Percentiles rank a stretch among this genome's conserved stretches.
Evolutionary conservation across 306 rosid genomes (phyloP).

Genomic region (Gastrolobium bilobum): DNA sequence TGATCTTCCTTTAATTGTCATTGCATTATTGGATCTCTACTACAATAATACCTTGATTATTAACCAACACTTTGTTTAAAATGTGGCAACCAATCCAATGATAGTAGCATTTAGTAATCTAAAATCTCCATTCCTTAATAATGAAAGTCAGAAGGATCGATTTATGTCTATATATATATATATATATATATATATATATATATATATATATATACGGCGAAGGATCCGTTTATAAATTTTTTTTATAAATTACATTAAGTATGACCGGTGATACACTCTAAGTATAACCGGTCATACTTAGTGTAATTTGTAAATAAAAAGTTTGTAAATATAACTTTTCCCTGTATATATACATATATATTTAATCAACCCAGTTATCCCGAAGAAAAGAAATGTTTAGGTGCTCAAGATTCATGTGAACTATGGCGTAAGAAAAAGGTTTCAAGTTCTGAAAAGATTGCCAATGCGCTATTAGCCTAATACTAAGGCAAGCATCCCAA

Average conservation of each 20-base stretch:
- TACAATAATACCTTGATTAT: not conserved
- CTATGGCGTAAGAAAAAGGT: not conserved
- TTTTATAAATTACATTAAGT: no score
- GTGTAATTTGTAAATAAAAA: no score
- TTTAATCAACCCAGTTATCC: not conserved
- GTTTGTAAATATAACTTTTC: no score
- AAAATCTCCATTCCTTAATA: not conserved
- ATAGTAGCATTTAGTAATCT: not conserved
- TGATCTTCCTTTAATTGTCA: not conserved
- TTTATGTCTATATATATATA: not conserved
- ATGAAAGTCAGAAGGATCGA: not conserved
- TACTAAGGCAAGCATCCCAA: conserved; percentile 29
- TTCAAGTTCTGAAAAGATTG: not conserved
- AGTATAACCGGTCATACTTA: no score
- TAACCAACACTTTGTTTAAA: not conserved
- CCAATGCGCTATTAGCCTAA: not conserved
- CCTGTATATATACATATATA: not conserved
- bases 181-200: not conserved
- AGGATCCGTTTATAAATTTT: no score
- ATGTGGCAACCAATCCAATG: not conserved
- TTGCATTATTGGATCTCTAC: not conserved
- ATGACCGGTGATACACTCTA: no score
- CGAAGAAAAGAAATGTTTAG: not conserved
- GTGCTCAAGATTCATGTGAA: conserved; percentile 3
- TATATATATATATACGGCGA: not conserved